phyloP scores from a whole-genome alignment of 306 rosid genomes.

The Castanea crenata region DNA sequence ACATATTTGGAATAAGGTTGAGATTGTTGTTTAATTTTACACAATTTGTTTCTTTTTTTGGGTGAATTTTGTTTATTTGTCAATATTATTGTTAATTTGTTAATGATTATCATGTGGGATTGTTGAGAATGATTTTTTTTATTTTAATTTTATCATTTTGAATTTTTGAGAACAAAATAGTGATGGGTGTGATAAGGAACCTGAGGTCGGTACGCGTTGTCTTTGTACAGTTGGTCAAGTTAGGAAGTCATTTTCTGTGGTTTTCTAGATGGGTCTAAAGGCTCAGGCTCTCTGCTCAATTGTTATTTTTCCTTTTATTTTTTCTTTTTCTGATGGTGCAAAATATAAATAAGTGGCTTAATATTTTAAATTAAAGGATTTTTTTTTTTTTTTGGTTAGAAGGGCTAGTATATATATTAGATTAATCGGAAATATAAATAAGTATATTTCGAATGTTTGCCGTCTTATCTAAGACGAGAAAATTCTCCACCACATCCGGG shows the following conservation, averaged over 20 bases:
- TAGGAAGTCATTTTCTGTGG: not conserved
- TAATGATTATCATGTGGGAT: not conserved
- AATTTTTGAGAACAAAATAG: not conserved
- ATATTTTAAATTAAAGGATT: too few relatives aligned
- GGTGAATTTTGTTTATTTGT: slow-evolving; percentile 1
- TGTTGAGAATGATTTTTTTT: not conserved
- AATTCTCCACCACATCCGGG: too few relatives aligned
- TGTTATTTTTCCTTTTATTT: not conserved
- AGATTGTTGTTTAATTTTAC: slow-evolving; percentile 23
- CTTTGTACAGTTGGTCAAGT: not conserved
- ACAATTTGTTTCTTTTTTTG: slow-evolving; percentile 6
- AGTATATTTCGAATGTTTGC: too few relatives aligned
- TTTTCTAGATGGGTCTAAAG: too few relatives aligned
- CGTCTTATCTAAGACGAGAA: too few relatives aligned
- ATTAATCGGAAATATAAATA: too few relatives aligned
- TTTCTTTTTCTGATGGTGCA: too few relatives aligned
- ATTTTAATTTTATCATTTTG: not conserved
- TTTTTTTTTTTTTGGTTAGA: too few relatives aligned
- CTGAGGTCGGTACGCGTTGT: not conserved
- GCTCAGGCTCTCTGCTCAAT: too few relatives aligned
- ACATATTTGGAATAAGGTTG: slow-evolving; percentile 29
- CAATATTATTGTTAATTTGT: not conserved
- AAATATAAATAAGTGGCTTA: too few relatives aligned
- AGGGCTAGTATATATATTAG: too few relatives aligned
- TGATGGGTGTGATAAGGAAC: not conserved